Percentiles rank a stretch among this genome's conserved stretches.
These are phyloP conservation scores for Penicillium sp. DNA, from an alignment of 2,329 filamentous ascomycete species.

Conservation along the genomic window DNA sequence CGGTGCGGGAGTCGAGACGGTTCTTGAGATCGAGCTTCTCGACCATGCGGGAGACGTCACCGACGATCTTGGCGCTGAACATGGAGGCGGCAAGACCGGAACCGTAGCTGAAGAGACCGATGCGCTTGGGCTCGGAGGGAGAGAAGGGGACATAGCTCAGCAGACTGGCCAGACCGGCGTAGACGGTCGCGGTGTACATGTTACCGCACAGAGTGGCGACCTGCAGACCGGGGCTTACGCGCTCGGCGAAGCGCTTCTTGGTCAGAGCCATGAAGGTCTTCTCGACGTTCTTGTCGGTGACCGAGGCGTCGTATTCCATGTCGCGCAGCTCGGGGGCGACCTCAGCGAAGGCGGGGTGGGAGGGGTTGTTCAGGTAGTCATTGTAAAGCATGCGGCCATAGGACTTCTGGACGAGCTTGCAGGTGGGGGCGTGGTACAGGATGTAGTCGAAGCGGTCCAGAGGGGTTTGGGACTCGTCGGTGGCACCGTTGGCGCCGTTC, in stretches of 20 bases:
- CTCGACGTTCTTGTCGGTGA: slow-evolving; percentile 76
- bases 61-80: slow-evolving; percentile 62
- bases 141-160: slow-evolving; percentile 61
- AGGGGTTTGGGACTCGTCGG: slow-evolving; percentile 53
- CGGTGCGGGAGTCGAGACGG: slow-evolving; percentile 61
- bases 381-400: slow-evolving; percentile 81
- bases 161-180: slow-evolving; percentile 55
- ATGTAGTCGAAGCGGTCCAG: slow-evolving; percentile 81
- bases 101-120: slow-evolving; percentile 75
- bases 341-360: slow-evolving; percentile 64
- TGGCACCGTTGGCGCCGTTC: slow-evolving; percentile 49
- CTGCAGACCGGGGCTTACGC: slow-evolving; percentile 67
- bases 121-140: slow-evolving; percentile 64
- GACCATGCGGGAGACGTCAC: slow-evolving; percentile 63
- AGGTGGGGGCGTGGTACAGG: slow-evolving; percentile 77
- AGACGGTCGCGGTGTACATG: slow-evolving; percentile 61
- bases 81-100: slow-evolving; percentile 71
- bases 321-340: slow-evolving; percentile 72
- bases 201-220: slow-evolving; percentile 70
- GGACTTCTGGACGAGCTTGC: slow-evolving; percentile 82
- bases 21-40: slow-evolving; percentile 66
- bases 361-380: slow-evolving; percentile 70
- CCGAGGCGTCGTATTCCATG: slow-evolving; percentile 72
- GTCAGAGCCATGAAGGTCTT: slow-evolving; percentile 80
- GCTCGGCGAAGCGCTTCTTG: slow-evolving; percentile 79